Base-by-base conservation (phyloP, 2,329 filamentous ascomycete genomes). In the Arachnopeziza araneosa region DNA sequence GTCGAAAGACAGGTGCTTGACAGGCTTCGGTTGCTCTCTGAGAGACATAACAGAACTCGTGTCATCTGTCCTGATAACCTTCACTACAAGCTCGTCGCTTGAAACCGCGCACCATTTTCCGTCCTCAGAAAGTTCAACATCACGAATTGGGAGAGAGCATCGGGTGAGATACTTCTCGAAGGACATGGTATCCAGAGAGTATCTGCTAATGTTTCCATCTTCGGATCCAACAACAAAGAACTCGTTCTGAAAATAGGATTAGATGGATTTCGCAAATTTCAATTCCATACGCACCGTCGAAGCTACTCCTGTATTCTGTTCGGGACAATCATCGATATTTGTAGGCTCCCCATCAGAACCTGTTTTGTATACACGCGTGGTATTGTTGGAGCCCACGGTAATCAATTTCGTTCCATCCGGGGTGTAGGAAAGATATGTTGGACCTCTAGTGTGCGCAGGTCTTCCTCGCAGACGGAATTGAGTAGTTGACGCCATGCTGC, bases 121-220 rank as follows among this genome's bases (percentile, higher is more conserved):
- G 72, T 98, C 90, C 1, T 85, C 83, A 1, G 91, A 93, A 17
- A 99, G 78, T 3, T 90, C 87, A 57, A 99, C 80, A 73, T 97
- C 92, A 69, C 95, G 85, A 32, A 97, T 85, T 0, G 95, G 91
- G 2, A 97, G 78, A n/a, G 91, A 87, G 60, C 88, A 90, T 65
- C 95, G 87, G 24, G 92, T 83, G 55, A 99, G 83, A 66, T 96
- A 89, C 61, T 88, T 87, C 63, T 96, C 90, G 75, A 96, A 91
- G 26, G 79, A 75, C 69, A 87, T 87, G 2, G 84, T 85, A 59
- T 84, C 80, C 55, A 97, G 81, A n/a, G 89, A 90, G 78, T 96
- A 99, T 68, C 92, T 85, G 78, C 89, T 96, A 69, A 99, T 91
- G n/a, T 89, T 95, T 70, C 96, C 95, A 76, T 98, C 93, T 74